These are phyloP conservation scores for Fusarium keratoplasticum DNA, from an alignment of 2,329 filamentous ascomycete species.

Conservation along the genomic window DNA sequence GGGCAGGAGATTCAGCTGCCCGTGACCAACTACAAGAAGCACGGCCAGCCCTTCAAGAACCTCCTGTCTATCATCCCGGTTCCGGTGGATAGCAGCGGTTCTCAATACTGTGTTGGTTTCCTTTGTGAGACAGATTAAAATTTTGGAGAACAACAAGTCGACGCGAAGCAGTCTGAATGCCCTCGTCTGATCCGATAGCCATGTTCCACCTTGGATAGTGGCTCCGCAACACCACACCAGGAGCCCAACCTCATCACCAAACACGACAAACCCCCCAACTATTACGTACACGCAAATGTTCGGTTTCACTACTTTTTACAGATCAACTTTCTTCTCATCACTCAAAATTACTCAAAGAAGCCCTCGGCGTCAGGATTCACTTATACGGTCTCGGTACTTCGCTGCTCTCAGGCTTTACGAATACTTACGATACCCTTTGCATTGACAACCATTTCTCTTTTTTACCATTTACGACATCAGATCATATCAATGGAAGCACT, in stretches of 20 bases:
- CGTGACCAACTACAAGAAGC: slow-evolving; percentile 84
- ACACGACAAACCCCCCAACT: background rate
- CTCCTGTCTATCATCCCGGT: slow-evolving; percentile 88
- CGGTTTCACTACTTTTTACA: background rate
- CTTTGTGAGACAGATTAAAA: slow-evolving; percentile 72
- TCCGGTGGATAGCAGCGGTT: slow-evolving; percentile 71
- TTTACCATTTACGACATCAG: background rate
- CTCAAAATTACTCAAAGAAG: background rate
- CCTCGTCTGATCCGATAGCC: background rate
- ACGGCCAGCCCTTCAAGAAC: slow-evolving; percentile 84
- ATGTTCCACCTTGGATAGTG: background rate
- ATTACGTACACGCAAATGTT: background rate
- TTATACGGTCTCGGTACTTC: slow-evolving; percentile 16
- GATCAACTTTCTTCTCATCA: background rate
- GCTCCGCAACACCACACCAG: background rate
- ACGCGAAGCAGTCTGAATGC: background rate
- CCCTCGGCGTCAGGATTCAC: background rate
- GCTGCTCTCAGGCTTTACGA: slow-evolving; percentile 33
- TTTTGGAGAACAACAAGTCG: background rate
- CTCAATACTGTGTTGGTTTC: slow-evolving; percentile 84
- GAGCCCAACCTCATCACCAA: background rate
- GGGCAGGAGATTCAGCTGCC: slow-evolving; percentile 61
- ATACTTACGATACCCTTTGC: slow-evolving; percentile 35
- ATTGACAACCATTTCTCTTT: slow-evolving; percentile 1
- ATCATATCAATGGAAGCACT: slow-evolving; percentile 24